Conservation (phyloP, 1,284 basidiomycete species). For the Hemileia vastatrix region DNA sequence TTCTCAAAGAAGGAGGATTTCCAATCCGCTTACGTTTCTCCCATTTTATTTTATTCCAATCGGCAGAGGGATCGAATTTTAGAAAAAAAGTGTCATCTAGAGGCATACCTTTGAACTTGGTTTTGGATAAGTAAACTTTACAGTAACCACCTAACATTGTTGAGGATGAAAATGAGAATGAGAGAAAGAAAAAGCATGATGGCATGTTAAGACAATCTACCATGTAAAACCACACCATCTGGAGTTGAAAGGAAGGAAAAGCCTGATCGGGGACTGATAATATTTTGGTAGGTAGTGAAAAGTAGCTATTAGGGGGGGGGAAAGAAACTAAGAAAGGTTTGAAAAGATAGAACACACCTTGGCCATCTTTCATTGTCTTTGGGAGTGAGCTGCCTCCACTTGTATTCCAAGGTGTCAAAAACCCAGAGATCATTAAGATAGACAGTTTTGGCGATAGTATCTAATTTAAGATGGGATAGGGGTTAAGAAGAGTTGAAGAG, state of each 20-base stretch:
- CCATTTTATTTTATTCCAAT: conserved; percentile 60
- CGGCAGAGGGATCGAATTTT: conserved; percentile 46
- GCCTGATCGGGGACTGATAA: conserved; percentile 47
- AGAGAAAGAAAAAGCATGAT: not conserved
- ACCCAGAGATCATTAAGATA: conserved; percentile 82
- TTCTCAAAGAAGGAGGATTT: conserved; percentile 45
- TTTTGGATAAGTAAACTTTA: conserved; percentile 77
- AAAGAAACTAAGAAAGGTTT: too few relatives aligned
- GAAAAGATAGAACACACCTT: conserved; percentile 26
- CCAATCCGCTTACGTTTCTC: conserved; percentile 69
- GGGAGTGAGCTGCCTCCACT: conserved; percentile 71
- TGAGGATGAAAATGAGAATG: not conserved
- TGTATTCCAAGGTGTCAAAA: conserved; percentile 77
- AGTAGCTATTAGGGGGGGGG: not conserved
- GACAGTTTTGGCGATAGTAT: conserved; percentile 51
- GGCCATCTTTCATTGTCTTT: conserved; percentile 60
- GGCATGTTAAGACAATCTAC: conserved; percentile 44
- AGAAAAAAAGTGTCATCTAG: conserved; percentile 86
- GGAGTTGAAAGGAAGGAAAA: conserved; percentile 73
- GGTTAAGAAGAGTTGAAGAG: not conserved
- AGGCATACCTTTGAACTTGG: conserved; percentile 66
- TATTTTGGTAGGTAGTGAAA: not conserved
- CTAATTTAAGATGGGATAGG: not conserved
- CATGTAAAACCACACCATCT: conserved; percentile 75
- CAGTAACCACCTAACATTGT: conserved; percentile 60